These are phyloP conservation scores for Gnomoniopsis smithogilvyi DNA, from an alignment of 2,329 filamentous ascomycete species.

Conservation along the genomic window DNA sequence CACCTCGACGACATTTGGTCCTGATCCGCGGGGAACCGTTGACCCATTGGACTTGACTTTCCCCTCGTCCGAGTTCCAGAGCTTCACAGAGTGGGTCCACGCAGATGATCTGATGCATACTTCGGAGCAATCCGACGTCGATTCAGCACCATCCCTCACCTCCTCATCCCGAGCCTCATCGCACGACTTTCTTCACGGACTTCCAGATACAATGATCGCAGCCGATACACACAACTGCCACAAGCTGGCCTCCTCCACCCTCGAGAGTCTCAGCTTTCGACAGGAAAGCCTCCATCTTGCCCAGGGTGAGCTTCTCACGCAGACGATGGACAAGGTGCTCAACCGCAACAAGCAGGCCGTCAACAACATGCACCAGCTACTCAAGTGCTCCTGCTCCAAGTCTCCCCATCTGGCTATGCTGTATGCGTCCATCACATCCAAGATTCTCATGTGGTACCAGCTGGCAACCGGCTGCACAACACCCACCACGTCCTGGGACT, in stretches of 20 bases:
- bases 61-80: conserved; percentile 14
- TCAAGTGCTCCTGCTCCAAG: conserved; percentile 16
- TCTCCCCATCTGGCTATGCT: conserved; percentile 17
- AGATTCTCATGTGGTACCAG: conserved; percentile 20
- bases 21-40: conserved; percentile 10
- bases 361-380: conserved; percentile 16
- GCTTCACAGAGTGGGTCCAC: conserved; percentile 17
- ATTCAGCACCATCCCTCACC: conserved; percentile 6
- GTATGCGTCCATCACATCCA: conserved; percentile 18
- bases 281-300: conserved; percentile 5
- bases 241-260: conserved; percentile 12
- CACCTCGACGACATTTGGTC: neutral
- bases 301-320: conserved; percentile 9
- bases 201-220: conserved; percentile 8
- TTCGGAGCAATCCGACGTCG: conserved; percentile 4
- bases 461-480: conserved; percentile 15
- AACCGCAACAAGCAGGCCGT: conserved; percentile 19
- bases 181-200: conserved; percentile 3
- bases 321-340: conserved; percentile 19
- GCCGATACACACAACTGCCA: conserved; percentile 16
- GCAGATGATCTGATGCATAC: conserved; percentile 17
- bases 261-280: conserved; percentile 12
- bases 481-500: conserved; percentile 13
- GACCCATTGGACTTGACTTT: conserved; percentile 15
- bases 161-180: conserved; percentile 7